Evolutionary conservation across 257 asterid species (phyloP), one percentile per base, ranked within the genome.

Genomic region (Knoxia roxburghii): DNA sequence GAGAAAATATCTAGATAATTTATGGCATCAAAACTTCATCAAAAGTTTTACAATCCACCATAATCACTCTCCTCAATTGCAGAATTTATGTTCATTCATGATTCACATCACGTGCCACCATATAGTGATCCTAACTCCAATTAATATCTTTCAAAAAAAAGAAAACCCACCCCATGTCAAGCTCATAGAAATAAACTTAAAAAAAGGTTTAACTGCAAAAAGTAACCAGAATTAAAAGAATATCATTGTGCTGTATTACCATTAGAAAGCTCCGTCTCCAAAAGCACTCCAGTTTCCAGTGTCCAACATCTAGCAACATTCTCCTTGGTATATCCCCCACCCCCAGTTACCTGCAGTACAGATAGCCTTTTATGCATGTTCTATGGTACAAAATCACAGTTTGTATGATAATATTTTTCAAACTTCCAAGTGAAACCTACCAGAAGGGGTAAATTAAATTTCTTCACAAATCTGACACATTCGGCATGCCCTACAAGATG

Each of bases 241-340:
- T 51, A 18, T 32, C 8, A 58, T 52, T 11, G 46, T 57, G 35
- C 52, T 17, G 61, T 76, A 62, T 60, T 84, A 94, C 99, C 96
- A 82, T 82, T 85, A 67, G 96, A 89, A 61, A 94, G 96, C 76
- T 88, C 96, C 37, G 87, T 79, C 27, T 79, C 97, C 58, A 94
- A 73, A 80, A 90, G 97, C 63, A 86, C 82, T 68, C 99, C 97
- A 1, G 99, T 94, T 82, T 94, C 99, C 69, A 88, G 82, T 67
- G 99, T 82, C 99, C 99, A 94, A 82, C 99, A 94, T 75, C 99
- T 82, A 57, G 99, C 97, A 73, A 94, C 99, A 65, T 94, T 94
- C 82, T 94, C 99, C 84, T 94, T 94, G 26, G 97, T 94, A 82
- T 90, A 94, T 62, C 99, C 99, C 56, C 99, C 99, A 72, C 99